Evolutionary conservation across 1,284 basidiomycete genomes (phyloP).

Genomic region (Rhizopogon parksii): DNA sequence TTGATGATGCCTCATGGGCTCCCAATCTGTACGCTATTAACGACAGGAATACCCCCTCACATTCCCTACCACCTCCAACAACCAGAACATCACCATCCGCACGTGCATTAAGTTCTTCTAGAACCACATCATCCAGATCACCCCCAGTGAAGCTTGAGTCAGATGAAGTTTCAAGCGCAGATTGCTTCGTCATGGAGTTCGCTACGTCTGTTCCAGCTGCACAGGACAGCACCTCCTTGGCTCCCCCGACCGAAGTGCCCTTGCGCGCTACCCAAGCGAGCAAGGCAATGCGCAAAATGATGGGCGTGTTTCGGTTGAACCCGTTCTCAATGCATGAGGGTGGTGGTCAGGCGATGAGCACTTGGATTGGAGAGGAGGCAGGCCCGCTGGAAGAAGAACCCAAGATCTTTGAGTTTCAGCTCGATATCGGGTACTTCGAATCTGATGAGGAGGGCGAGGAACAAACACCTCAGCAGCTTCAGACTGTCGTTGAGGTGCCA

Average conservation of each 20-base stretch:
- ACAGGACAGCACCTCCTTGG: slow-evolving; percentile 32
- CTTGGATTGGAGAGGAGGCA: slow-evolving; percentile 40
- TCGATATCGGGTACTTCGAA: slow-evolving; percentile 29
- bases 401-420: slow-evolving; percentile 55
- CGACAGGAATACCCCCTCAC: slow-evolving; percentile 27
- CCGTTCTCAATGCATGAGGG: slow-evolving; percentile 65
- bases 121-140: slow-evolving; percentile 22
- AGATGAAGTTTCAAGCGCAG: slow-evolving; percentile 21
- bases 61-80: slow-evolving; percentile 27
- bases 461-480: slow-evolving; percentile 8
- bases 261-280: slow-evolving; percentile 66
- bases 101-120: slow-evolving; percentile 26
- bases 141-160: slow-evolving; percentile 27
- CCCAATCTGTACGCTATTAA: slow-evolving; percentile 29
- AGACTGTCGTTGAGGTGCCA: background rate
- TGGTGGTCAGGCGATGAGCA: slow-evolving; percentile 29
- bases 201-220: slow-evolving; percentile 24
- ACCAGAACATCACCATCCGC: slow-evolving; percentile 29
- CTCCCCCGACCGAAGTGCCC: slow-evolving; percentile 59
- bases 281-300: slow-evolving; percentile 61
- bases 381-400: slow-evolving; percentile 53
- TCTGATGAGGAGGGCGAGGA: slow-evolving; percentile 1
- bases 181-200: slow-evolving; percentile 34
- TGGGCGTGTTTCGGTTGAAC: slow-evolving; percentile 69
- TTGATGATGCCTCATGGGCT: slow-evolving; percentile 23